Evolutionary conservation across 164 flowering plant genomes (phyloP), one percentile per base, ranked within the genome.

Genomic region (Chimonanthus salicifolius): DNA sequence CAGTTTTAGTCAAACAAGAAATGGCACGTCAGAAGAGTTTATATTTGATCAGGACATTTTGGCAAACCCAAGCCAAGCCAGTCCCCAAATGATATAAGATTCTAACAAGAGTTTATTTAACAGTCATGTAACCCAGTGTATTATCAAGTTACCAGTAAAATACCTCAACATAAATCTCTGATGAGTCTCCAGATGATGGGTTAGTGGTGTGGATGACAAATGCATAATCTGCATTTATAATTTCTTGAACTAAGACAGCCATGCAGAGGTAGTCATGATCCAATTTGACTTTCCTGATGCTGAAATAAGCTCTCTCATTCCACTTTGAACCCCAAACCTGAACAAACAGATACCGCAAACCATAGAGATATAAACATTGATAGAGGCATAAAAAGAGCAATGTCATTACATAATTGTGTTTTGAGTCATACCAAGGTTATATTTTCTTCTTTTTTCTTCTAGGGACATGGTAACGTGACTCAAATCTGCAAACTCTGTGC

Each of bases 251-350:
- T 64, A 95, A 86, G 74, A 95, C 98, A 78, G 99, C 97, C 99
- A 95, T 93, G 88, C 94, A 90, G 68, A 95, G 98, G 80, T 81
- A 84, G 60, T 95, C 96, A 76, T 95, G 98, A 78, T 92, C 94
- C 54, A 95, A 68, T 77, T 90, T 94, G 63, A 88, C 89, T 85
- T 90, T 95, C 72, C 85, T 83, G 51, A 94, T 93, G 86, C 99
- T 95, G 87, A 89, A 90, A 84, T 89, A 95, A 63, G 99, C 99
- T 82, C 99, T 88, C 80, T 95, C 99, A 73, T 95, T 95, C 99
- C 99, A 95, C 75, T 95, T 95, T 79, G 99, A 95, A 67, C 93
- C 98, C 99, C 99, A 95, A 48, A 95, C 99, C 99, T 95, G 77
- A 7, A 80, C 11, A 43, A 18, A 71, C 47, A 67, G 51, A 71